Percentiles rank a stretch among this genome's conserved stretches.
These are phyloP conservation scores for Magnaporthiopsis rhizophila DNA, from an alignment of 2,329 filamentous ascomycete species.

Conservation along the genomic window DNA sequence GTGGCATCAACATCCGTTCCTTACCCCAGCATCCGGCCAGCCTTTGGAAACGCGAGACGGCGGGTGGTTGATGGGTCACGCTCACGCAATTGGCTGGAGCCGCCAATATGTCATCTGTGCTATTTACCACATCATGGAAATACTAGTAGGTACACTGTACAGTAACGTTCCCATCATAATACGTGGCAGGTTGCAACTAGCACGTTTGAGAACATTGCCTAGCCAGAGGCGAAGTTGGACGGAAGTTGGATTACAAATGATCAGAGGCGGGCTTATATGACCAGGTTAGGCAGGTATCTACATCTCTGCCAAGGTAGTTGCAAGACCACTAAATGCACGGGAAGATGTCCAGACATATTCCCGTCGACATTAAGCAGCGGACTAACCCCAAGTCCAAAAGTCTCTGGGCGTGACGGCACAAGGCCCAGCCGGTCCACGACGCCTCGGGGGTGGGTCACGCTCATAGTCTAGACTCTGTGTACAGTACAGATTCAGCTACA, in stretches of 20 bases:
- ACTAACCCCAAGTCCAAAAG: not conserved
- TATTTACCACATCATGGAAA: not conserved
- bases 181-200: not conserved
- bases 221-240: not conserved
- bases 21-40: too few species aligned
- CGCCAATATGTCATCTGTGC: not conserved
- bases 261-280: not conserved
- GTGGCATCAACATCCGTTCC: not conserved
- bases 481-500: too few species aligned
- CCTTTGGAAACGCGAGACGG: too few species aligned
- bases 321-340: not conserved
- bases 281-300: not conserved
- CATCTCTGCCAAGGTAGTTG: not conserved
- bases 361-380: not conserved
- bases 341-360: not conserved
- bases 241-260: not conserved
- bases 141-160: too few species aligned
- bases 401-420: too few species aligned
- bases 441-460: too few species aligned
- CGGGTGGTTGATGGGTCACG: not conserved
- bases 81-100: not conserved
- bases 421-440: not conserved
- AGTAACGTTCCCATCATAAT: too few species aligned
- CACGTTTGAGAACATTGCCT: not conserved
- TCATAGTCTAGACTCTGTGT: not conserved